Conservation (phyloP, 129 eudicot genomes). For the Flaveria bidentis region DNA sequence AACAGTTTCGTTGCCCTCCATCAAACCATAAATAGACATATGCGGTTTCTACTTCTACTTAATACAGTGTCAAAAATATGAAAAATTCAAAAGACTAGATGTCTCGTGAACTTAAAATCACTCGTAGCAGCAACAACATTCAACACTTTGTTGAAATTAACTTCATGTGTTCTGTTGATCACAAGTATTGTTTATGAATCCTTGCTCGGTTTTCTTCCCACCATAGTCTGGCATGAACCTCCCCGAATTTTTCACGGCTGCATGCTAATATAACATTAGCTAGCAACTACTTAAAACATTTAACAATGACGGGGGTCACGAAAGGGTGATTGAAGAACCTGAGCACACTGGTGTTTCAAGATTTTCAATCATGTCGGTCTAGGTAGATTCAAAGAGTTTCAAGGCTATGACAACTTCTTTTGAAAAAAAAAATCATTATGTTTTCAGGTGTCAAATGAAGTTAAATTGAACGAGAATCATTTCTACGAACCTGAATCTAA, state of each 20-base stretch:
- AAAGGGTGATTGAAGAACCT: too few relatives aligned
- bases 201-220: slow-evolving; percentile 93
- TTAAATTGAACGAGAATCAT: slow-evolving; percentile 5
- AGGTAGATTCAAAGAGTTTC: too few relatives aligned
- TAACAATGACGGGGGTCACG: too few relatives aligned
- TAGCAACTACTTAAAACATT: neutral
- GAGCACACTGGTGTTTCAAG: too few relatives aligned
- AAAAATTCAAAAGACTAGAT: neutral
- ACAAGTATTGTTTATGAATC: slow-evolving; percentile 89
- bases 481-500: slow-evolving; percentile 78
- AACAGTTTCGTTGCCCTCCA: neutral
- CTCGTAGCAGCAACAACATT: slow-evolving; percentile 10
- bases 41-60: slow-evolving; percentile 25
- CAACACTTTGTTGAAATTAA: slow-evolving; percentile 29
- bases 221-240: slow-evolving; percentile 90
- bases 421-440: too few relatives aligned
- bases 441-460: neutral
- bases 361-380: too few relatives aligned
- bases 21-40: slow-evolving; percentile 13
- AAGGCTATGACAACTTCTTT: neutral
- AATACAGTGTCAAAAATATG: slow-evolving; percentile 27
- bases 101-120: slow-evolving; percentile 12
- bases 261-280: slow-evolving; percentile 15
- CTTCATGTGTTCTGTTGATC: slow-evolving; percentile 19
- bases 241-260: slow-evolving; percentile 96